Conservation (phyloP, 805 yeast species). For the Clavispora carvajalis region DNA sequence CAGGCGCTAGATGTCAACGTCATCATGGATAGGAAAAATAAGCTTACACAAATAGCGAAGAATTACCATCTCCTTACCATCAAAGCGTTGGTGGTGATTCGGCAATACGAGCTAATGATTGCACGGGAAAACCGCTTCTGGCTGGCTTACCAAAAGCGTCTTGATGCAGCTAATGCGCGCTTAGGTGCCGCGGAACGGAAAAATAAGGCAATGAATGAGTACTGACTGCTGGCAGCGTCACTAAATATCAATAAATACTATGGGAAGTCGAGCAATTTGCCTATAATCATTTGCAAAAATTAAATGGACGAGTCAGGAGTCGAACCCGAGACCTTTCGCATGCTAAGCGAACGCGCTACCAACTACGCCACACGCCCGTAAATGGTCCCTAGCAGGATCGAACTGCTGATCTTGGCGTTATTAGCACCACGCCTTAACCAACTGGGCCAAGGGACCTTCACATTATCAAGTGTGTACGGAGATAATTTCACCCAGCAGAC, state of each 20-base stretch:
- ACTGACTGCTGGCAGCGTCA: constrained; percentile 4
- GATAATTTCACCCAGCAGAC: too few relatives aligned
- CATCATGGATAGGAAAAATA: neutral
- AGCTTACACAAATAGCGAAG: constrained; percentile 12
- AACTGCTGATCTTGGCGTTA: constrained; percentile 42
- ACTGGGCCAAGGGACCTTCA: constrained; percentile 11
- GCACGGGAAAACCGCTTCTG: constrained; percentile 23
- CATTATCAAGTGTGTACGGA: too few relatives aligned
- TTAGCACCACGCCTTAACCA: constrained; percentile 20
- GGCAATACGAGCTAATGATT: constrained; percentile 20
- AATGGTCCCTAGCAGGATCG: constrained; percentile 17
- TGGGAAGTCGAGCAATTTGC: too few relatives aligned
- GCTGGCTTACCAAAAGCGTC: constrained; percentile 17
- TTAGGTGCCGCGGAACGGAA: constrained; percentile 3
- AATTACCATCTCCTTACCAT: constrained; percentile 19
- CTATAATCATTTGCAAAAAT: too few relatives aligned
- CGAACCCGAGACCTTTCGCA: constrained; percentile 77
- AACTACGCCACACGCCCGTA: constrained; percentile 75
- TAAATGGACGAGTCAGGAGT: constrained; percentile 69
- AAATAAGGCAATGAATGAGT: constrained; percentile 1
- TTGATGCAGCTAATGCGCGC: constrained; percentile 2
- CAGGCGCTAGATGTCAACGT: constrained; percentile 1
- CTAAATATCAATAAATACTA: too few relatives aligned
- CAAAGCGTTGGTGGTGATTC: constrained; percentile 27
- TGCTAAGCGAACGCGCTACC: constrained; percentile 81